A percentile compares a stretch with the other conserved stretches of the same genome.
Evolutionary conservation across 345 rosid species (phyloP).

Genomic region (Brassica juncea): DNA sequence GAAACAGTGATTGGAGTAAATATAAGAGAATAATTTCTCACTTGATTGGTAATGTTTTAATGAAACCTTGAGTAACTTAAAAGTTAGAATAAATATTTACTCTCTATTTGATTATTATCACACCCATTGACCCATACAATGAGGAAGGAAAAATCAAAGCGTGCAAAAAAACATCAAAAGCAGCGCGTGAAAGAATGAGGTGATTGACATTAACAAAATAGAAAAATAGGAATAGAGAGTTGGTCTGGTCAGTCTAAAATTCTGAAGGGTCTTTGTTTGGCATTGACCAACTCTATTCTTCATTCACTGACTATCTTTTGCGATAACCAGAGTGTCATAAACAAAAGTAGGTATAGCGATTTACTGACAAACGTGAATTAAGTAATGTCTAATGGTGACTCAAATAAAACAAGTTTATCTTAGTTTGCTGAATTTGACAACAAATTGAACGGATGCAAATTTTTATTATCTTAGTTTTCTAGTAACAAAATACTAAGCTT

Average conservation of each 20-base stretch:
- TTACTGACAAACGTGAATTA: not conserved
- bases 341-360: not conserved
- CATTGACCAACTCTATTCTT: constrained; percentile 62
- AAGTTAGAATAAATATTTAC: too few relatives aligned
- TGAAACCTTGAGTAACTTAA: too few relatives aligned
- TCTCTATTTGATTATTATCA: too few relatives aligned
- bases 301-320: constrained; percentile 1
- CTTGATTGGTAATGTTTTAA: too few relatives aligned
- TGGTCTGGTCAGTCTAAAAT: constrained; percentile 36
- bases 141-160: not conserved
- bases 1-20: too few relatives aligned
- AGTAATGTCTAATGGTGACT: not conserved
- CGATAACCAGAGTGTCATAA: too few relatives aligned
- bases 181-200: not conserved
- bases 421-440: not conserved
- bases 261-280: constrained; percentile 49
- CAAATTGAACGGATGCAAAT: not conserved
- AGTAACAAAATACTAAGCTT: not conserved
- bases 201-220: not conserved
- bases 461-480: too few relatives aligned
- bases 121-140: too few relatives aligned
- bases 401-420: not conserved
- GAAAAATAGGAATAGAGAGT: constrained; percentile 3
- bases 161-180: not conserved
- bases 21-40: too few relatives aligned